Evolutionary conservation across 306 rosid genomes (phyloP).

Genomic region (Astragalus glycyphyllos): DNA sequence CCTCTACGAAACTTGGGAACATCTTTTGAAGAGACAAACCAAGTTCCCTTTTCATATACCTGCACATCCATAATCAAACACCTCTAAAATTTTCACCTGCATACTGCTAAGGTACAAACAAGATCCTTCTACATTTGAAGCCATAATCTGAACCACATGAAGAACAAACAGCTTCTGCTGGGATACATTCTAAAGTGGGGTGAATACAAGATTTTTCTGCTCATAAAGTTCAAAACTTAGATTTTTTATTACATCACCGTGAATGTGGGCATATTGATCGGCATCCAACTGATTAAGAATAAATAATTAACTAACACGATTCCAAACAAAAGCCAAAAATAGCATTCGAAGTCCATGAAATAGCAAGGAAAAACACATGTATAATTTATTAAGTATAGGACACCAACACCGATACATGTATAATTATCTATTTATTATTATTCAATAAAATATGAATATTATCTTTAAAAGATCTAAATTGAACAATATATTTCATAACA

Average conservation of each 20-base stretch:
- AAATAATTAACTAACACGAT: conserved; percentile 12
- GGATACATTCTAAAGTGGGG: conserved; percentile 32
- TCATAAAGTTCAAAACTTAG: conserved; percentile 1
- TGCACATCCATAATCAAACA: conserved; percentile 49
- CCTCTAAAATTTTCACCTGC: neutral
- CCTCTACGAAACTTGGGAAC: conserved; percentile 69
- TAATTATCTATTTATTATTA: too few species aligned
- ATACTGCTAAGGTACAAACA: conserved; percentile 15
- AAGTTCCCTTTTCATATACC: conserved; percentile 83
- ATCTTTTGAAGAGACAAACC: conserved; percentile 73
- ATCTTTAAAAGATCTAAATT: too few species aligned
- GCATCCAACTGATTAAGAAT: conserved; percentile 28
- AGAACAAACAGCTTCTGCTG: conserved; percentile 10
- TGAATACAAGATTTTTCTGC: conserved; percentile 22
- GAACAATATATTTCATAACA: too few species aligned
- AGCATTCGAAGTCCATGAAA: conserved; percentile 20
- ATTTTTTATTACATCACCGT: conserved; percentile 7
- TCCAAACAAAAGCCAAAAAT: conserved; percentile 18
- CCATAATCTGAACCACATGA: conserved; percentile 5
- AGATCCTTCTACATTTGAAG: conserved; percentile 2
- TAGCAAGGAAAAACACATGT: neutral
- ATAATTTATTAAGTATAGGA: too few species aligned
- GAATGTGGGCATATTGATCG: conserved; percentile 1
- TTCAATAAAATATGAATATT: too few species aligned
- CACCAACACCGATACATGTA: too few species aligned